Percentiles rank a stretch among this genome's conserved stretches.
Evolutionary conservation across 2,329 filamentous ascomycete species (phyloP).

Genomic region (Eutypa lata): DNA sequence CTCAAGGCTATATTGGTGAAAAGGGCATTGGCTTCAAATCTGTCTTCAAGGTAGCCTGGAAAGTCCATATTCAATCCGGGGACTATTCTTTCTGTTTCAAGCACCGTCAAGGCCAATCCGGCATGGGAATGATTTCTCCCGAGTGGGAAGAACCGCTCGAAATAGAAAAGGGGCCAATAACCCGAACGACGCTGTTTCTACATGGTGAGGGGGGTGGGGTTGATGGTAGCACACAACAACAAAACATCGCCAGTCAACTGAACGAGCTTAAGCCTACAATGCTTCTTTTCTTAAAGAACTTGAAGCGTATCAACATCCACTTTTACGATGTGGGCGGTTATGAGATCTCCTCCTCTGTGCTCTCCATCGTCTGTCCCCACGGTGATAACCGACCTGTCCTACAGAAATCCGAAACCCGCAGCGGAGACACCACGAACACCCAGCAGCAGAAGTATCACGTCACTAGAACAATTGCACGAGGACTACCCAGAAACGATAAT

Average conservation of each 20-base stretch:
- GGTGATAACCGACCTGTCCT: conserved; percentile 4
- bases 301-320: conserved; percentile 29
- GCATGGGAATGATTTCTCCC: conserved; percentile 50
- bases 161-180: conserved; percentile 14
- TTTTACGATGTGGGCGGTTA: conserved; percentile 22
- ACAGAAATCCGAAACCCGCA: conserved; percentile 2
- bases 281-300: conserved; percentile 41
- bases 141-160: conserved; percentile 33
- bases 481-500: conserved; percentile 33
- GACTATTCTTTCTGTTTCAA: conserved; percentile 42
- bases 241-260: conserved; percentile 32
- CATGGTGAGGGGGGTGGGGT: conserved; percentile 23
- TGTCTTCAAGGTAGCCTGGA: conserved; percentile 43
- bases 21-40: conserved; percentile 53
- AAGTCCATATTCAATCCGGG: conserved; percentile 42
- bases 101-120: conserved; percentile 36
- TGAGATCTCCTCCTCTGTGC: conserved; percentile 7
- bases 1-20: conserved; percentile 44
- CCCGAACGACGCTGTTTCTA: conserved; percentile 36
- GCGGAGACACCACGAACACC: background rate
- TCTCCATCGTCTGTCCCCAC: conserved; percentile 7
- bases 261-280: conserved; percentile 34
- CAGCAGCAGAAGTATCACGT: conserved; percentile 24
- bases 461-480: conserved; percentile 22
- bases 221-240: conserved; percentile 10